Conservation (phyloP, 306 rosid species). For the Quercus dentata region DNA sequence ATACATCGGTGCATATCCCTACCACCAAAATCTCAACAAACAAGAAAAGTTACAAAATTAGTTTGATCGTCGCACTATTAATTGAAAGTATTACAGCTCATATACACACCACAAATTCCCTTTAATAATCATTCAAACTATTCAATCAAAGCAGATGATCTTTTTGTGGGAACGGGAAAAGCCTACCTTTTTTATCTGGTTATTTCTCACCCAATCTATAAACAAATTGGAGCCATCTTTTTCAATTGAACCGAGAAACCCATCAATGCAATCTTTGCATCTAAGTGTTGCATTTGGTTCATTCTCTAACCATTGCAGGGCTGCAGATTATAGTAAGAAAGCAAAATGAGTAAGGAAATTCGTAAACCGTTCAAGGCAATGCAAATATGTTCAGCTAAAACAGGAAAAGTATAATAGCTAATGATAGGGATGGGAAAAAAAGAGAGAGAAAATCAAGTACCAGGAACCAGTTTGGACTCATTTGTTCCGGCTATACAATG, state of each 20-base stretch:
- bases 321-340: conserved; percentile 25
- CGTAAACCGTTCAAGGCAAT: background rate
- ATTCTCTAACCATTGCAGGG: conserved; percentile 73
- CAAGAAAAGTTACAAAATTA: conserved; percentile 19
- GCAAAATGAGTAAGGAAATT: background rate
- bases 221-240: conserved; percentile 79
- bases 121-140: background rate
- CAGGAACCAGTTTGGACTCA: conserved; percentile 74
- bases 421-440: background rate
- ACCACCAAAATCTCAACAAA: conserved; percentile 64
- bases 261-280: conserved; percentile 81
- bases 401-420: background rate
- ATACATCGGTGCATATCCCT: conserved; percentile 88
- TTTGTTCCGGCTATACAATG: conserved; percentile 79
- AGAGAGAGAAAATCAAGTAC: conserved; percentile 24
- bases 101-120: background rate
- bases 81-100: background rate
- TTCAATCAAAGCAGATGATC: conserved; percentile 8
- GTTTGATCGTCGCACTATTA: background rate
- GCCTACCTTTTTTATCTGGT: conserved; percentile 72
- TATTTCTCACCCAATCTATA: conserved; percentile 73
- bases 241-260: conserved; percentile 54
- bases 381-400: background rate
- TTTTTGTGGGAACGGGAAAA: background rate
- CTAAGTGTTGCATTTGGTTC: conserved; percentile 79